Percentiles rank a stretch among this genome's conserved stretches.
phyloP scores from a whole-genome alignment of 176 grass and related monocot species.

The Themeda triandra region DNA sequence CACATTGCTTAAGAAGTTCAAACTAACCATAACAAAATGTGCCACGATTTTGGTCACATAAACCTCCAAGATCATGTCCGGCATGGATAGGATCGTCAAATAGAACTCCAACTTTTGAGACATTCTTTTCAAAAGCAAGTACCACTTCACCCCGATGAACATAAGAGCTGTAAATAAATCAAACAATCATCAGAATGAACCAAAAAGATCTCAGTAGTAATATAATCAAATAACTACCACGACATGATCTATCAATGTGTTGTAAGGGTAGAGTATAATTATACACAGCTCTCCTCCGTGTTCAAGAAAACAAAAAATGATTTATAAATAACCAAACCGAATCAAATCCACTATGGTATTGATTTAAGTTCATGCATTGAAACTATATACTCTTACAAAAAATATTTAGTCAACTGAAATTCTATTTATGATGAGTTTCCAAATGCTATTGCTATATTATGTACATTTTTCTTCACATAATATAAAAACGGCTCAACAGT shows the following conservation, averaged over 20 bases:
- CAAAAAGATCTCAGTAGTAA: too few relatives aligned
- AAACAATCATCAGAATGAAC: too few relatives aligned
- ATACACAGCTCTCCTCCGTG: too few relatives aligned
- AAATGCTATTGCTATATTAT: background rate
- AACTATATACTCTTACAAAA: background rate
- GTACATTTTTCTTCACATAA: background rate
- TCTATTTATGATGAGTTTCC: background rate
- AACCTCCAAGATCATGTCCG: conserved; percentile 74
- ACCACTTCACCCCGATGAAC: conserved; percentile 63
- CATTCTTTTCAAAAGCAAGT: conserved; percentile 63
- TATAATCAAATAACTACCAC: too few relatives aligned
- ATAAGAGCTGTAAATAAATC: conserved; percentile 22
- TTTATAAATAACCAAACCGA: background rate
- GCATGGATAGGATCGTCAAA: conserved; percentile 53
- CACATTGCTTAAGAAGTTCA: background rate
- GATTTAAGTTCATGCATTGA: conserved; percentile 3
- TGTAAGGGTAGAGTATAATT: too few relatives aligned
- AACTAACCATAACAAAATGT: conserved; percentile 65
- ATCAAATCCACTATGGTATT: background rate
- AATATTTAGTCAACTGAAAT: conserved; percentile 8
- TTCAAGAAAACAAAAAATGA: background rate
- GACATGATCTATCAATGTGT: background rate
- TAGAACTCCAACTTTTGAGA: conserved; percentile 65
- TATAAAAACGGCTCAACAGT: background rate
- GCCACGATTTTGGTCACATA: conserved; percentile 68